Conservation (phyloP, 129 eudicot genomes). For the Helianthus tuberosus region DNA sequence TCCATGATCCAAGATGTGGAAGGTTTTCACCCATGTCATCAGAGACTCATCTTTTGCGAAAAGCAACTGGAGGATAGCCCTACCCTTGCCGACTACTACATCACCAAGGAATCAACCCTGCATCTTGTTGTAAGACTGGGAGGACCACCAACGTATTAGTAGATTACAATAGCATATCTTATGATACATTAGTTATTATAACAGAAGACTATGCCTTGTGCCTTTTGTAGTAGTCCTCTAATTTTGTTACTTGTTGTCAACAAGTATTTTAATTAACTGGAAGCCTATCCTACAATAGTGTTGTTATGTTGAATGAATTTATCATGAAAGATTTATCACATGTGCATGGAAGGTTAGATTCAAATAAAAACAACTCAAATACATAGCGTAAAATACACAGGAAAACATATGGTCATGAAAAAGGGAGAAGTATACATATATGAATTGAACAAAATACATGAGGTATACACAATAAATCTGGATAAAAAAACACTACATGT, state of each 20-base stretch:
- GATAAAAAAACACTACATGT: too few species aligned
- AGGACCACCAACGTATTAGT: neutral
- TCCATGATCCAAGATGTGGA: neutral
- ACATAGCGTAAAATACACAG: neutral
- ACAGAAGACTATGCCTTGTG: neutral
- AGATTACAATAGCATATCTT: neutral
- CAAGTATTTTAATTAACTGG: neutral
- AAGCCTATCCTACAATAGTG: neutral
- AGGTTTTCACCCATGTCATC: neutral
- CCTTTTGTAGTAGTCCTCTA: neutral
- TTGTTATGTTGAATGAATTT: neutral
- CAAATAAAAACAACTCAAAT: neutral
- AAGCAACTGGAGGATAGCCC: constrained; percentile 20
- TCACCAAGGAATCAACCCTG: neutral
- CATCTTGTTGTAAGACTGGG: neutral
- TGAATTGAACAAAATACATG: neutral
- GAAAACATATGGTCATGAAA: neutral
- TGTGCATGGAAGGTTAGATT: neutral
- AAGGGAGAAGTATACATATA: neutral
- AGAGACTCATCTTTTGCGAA: constrained; percentile 6
- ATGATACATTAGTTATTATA: too few species aligned
- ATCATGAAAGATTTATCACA: neutral
- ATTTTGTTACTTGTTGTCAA: neutral
- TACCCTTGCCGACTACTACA: constrained; percentile 19
- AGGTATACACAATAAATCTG: neutral